Evolutionary conservation across 2,329 filamentous ascomycete genomes (phyloP), one percentile per base, ranked within the genome.

Genomic region (Alternaria alternata): DNA sequence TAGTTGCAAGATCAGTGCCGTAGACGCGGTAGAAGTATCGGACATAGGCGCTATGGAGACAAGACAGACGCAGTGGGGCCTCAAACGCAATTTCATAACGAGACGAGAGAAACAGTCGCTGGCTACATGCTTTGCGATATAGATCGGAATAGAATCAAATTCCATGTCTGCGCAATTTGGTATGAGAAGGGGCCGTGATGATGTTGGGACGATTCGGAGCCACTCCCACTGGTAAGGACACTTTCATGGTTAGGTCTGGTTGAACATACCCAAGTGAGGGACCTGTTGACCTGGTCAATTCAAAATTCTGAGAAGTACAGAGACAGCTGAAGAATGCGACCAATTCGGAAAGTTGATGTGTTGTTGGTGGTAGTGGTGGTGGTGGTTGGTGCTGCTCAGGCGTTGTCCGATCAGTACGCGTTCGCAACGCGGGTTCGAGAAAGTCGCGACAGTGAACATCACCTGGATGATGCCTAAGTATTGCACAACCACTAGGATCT

Each of bases 21-120:
- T 36, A 36, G 16, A 22, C 41, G 24, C 32, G 34, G 51, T 55
- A 54, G n/a, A 52, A 28, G 54, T 54, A 36, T 12, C 48, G 43
- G 49, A 54, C 9, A 7, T 49, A 7, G 24, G 24, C 28, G 20
- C 42, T 12, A 14, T n/a, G 14, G 24, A 20, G 28, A 24, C 16
- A 38, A 30, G 42, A 39, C 38, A 34, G 48, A n/a, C 24, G 11
- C 54, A 30, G 52, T 51, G 4, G 30, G 38, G 39, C 58, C 57
- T 42, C 20, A 11, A 41, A 46, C n/a, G 43, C 18, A 2, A 22
- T 8, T 4, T 3, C 1, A 24, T n/a, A 26, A 34, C 20, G 22
- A 36, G 20, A 38, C 3, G 14, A n/a, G 30, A 16, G 1, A n/a
- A 36, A 2, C 14, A 8, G 22, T 36, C 2, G 30, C 8, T 36